Base-by-base conservation (phyloP, 2,329 filamentous ascomycete species). In the Diaporthe longicolla region DNA sequence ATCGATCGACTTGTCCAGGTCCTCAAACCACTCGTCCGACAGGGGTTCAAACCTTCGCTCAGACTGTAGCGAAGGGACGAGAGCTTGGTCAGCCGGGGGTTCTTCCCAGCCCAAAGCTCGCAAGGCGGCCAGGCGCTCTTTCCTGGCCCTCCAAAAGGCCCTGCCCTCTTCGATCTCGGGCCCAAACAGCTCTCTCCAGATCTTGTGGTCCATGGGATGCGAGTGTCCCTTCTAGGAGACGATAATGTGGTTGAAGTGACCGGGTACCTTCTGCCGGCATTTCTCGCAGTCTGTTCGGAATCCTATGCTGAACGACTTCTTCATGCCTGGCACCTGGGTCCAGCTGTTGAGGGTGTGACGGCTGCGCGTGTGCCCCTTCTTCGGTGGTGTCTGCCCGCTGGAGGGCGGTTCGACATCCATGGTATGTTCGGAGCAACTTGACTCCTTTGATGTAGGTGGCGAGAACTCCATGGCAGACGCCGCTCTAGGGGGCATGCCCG, bases 241-340 rank as follows among this genome's bases (percentile, higher is more conserved):
- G 76, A 94, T 91, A 74, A 95, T 94, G 82, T 95, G 93, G 79
- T 93, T 95, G 80, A 94, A 95, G 81, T 95, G 93, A 1, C 93
- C 93, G 0, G 93, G 93, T 10, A 94, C 92, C 80, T 92, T 93
- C 80, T 89, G 87, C 58, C 88, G 89, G 83, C 93, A 95, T 82
- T 95, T 95, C 75, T 95, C 93, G 80, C 93, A 95, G 82, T 94
- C 93, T 17, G 91, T 88, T 76, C 93, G 87, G 83, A 93, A 95
- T 68, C 93, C 93, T 90, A 95, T 94, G 78, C 92, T 93, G 81
- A 95, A 93, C 75, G 89, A 91, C 81, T 89, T 90, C 83, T 93
- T 93, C 88, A 90, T 91, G 77, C 89, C 89, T 0, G 89, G 89
- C 26, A 75, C 72, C 79, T 86, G 85, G 2, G 89, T 91, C 89